phyloP scores from a whole-genome alignment of 176 grass and related monocot genomes.

The Oryza australiensis region DNA sequence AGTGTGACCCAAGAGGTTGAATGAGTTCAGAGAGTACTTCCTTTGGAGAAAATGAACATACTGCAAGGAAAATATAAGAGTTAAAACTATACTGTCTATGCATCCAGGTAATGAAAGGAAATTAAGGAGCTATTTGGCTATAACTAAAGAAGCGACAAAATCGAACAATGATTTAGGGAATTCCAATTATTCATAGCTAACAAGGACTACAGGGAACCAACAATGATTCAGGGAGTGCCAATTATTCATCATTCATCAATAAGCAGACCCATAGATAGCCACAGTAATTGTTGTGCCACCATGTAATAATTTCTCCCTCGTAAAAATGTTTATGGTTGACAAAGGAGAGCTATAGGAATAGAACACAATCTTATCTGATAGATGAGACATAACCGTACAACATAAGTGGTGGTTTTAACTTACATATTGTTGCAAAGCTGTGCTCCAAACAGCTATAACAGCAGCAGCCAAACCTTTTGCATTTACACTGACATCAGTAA shows the following conservation, averaged over 20 bases:
- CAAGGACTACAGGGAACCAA: too few species aligned
- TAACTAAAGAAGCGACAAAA: background rate
- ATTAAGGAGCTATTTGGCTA: background rate
- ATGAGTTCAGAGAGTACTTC: constrained; percentile 78
- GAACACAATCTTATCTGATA: background rate
- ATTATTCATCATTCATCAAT: background rate
- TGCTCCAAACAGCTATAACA: constrained; percentile 89
- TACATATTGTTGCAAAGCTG: constrained; percentile 95
- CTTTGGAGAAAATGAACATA: constrained; percentile 79
- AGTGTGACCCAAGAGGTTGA: constrained; percentile 82
- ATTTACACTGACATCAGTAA: constrained; percentile 94
- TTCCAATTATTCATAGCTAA: background rate
- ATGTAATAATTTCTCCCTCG: background rate
- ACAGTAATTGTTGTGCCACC: background rate
- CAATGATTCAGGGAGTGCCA: too few species aligned
- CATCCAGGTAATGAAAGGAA: background rate
- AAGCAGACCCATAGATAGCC: background rate
- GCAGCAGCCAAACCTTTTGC: constrained; percentile 79
- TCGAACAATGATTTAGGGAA: background rate
- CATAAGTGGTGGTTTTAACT: constrained; percentile 31
- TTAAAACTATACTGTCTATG: background rate
- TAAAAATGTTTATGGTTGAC: background rate
- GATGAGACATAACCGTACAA: background rate
- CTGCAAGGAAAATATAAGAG: constrained; percentile 46
- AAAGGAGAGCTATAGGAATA: background rate